A percentile compares a stretch with the other conserved stretches of the same genome.
Evolutionary conservation across 306 rosid genomes (phyloP).

Genomic region (Dryas alaskensis): DNA sequence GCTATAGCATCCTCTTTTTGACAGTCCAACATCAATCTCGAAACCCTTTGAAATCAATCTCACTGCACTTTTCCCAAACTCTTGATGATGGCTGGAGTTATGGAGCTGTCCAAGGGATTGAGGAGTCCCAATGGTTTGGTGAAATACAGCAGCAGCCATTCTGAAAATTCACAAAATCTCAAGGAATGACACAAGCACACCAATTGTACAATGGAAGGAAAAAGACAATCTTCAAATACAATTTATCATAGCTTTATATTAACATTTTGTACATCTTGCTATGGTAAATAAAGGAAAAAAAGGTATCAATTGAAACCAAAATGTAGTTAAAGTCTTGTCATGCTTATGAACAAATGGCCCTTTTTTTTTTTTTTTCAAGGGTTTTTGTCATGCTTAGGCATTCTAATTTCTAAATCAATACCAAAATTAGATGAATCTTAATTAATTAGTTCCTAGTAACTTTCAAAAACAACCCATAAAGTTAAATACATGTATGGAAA

Average conservation of each 20-base stretch:
- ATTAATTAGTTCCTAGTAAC: background rate
- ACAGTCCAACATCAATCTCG: conserved; percentile 43
- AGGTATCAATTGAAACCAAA: background rate
- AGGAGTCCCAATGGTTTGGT: conserved; percentile 52
- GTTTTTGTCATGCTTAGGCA: background rate
- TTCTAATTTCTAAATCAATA: background rate
- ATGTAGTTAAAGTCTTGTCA: background rate
- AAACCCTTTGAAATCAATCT: conserved; percentile 47
- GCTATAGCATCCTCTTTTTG: conserved; percentile 35
- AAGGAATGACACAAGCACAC: background rate
- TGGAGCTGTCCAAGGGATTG: conserved; percentile 37
- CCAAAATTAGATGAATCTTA: background rate
- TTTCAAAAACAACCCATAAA: background rate
- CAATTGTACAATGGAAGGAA: background rate
- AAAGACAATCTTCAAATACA: background rate
- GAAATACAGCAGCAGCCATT: conserved; percentile 76
- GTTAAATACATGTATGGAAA: background rate
- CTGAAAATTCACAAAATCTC: conserved; percentile 41
- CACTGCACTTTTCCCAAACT: conserved; percentile 33
- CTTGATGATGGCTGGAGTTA: conserved; percentile 33
- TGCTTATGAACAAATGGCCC: background rate
- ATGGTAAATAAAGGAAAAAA: background rate
- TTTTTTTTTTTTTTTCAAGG: background rate
- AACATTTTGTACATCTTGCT: background rate
- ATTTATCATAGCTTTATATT: background rate